Evolutionary conservation across 768 basidiomycete genomes (phyloP).

Genomic region (Obba rivulosa): DNA sequence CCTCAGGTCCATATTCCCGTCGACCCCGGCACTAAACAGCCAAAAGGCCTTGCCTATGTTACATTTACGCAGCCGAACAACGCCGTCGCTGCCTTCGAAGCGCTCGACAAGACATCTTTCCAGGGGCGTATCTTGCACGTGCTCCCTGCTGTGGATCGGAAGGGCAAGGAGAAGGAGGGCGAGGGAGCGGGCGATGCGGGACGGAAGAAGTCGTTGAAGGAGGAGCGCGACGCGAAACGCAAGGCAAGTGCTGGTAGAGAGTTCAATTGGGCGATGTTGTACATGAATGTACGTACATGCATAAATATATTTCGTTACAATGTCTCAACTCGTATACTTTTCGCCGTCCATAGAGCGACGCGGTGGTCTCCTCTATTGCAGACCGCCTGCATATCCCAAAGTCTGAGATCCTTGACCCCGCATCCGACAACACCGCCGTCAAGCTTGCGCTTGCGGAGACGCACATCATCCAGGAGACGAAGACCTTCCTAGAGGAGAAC

Average conservation of each 20-base stretch:
- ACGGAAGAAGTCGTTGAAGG: constrained; percentile 54
- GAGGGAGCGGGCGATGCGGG: constrained; percentile 30
- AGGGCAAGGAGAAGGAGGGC: constrained; percentile 37
- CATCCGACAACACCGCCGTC: constrained; percentile 78
- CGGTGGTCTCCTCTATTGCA: constrained; percentile 87
- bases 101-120: constrained; percentile 78
- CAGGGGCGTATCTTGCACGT: constrained; percentile 92
- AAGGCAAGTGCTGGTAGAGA: constrained; percentile 69
- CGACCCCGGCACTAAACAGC: constrained; percentile 37
- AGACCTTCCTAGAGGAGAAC: constrained; percentile 77
- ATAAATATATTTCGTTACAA: constrained; percentile 19
- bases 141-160: constrained; percentile 74
- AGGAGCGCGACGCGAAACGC: constrained; percentile 50
- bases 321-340: constrained; percentile 11
- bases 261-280: constrained; percentile 91
- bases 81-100: constrained; percentile 68
- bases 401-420: constrained; percentile 82
- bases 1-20: constrained; percentile 53
- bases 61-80: constrained; percentile 38
- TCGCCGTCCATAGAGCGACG: constrained; percentile 66
- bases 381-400: constrained; percentile 85
- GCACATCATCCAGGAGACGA: constrained; percentile 93
- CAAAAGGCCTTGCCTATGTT: constrained; percentile 63
- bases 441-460: constrained; percentile 96
- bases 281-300: constrained; percentile 84